These are phyloP conservation scores for Cryphonectria parasitica DNA, from an alignment of 2,329 filamentous ascomycete species.

Conservation along the genomic window DNA sequence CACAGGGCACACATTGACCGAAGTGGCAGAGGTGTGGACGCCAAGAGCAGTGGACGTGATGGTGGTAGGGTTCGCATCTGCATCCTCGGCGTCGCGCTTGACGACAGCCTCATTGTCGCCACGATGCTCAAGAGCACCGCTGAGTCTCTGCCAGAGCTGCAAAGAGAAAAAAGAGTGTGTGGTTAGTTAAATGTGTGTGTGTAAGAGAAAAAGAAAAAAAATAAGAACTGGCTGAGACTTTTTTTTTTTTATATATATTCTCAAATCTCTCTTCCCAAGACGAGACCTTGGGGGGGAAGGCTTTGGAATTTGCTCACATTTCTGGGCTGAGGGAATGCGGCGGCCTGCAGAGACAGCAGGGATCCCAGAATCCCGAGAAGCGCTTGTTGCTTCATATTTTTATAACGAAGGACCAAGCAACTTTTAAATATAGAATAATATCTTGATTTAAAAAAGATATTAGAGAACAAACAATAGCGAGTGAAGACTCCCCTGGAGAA, in stretches of 20 bases:
- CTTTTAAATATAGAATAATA: background rate
- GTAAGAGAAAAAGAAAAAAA: too few relatives aligned
- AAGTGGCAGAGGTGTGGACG: background rate
- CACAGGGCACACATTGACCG: constrained; percentile 5
- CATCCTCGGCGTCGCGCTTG: constrained; percentile 1
- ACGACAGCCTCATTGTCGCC: background rate
- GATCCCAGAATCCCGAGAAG: constrained; percentile 16
- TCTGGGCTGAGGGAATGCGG: constrained; percentile 11
- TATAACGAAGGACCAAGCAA: background rate
- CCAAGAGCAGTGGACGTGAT: background rate
- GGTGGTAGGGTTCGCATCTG: constrained; percentile 13
- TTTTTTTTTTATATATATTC: too few relatives aligned
- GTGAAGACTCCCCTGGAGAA: background rate
- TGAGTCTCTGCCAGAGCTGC: constrained; percentile 18
- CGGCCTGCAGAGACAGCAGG: constrained; percentile 5
- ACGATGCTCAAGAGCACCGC: constrained; percentile 4
- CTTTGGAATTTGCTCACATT: constrained; percentile 11
- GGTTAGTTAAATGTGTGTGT: background rate
- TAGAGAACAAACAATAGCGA: constrained; percentile 10
- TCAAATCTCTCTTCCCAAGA: background rate
- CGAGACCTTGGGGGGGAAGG: background rate
- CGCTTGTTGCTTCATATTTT: constrained; percentile 19
- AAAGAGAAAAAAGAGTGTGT: background rate
- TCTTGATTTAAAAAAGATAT: background rate
- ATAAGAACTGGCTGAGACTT: too few relatives aligned